Evolutionary conservation across 1,139 yeast species (phyloP).

Genomic region (Taphrina deformans): DNA sequence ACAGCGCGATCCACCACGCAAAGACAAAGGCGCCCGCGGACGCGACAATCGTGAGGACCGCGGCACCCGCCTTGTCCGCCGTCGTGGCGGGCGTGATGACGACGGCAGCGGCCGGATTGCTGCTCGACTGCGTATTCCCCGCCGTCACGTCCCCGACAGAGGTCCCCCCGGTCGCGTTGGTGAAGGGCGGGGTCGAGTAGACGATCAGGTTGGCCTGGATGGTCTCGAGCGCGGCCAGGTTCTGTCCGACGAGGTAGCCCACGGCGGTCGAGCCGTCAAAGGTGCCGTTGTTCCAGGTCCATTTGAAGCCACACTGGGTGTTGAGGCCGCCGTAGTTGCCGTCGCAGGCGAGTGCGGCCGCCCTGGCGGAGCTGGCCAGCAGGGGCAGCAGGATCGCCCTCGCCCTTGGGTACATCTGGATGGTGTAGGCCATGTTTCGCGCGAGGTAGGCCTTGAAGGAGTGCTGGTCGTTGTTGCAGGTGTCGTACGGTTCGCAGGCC

Average conservation of each 20-base stretch:
- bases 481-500: constrained; percentile 61
- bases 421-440: constrained; percentile 63
- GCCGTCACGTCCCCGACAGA: constrained; percentile 47
- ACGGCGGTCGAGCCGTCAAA: constrained; percentile 43
- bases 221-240: constrained; percentile 72
- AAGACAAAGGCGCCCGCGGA: constrained; percentile 16
- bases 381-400: constrained; percentile 51
- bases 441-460: constrained; percentile 74
- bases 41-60: constrained; percentile 22
- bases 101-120: constrained; percentile 6
- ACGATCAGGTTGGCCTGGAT: constrained; percentile 53
- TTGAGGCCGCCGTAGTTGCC: constrained; percentile 79
- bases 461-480: constrained; percentile 73
- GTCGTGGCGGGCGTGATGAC: constrained; percentile 29
- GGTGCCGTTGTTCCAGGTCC: constrained; percentile 56
- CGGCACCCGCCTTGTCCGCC: constrained; percentile 31
- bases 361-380: constrained; percentile 57
- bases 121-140: constrained; percentile 45
- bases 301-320: constrained; percentile 62
- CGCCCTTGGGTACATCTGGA: constrained; percentile 58
- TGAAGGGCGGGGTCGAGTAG: constrained; percentile 50
- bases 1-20: constrained; percentile 33
- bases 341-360: constrained; percentile 68
- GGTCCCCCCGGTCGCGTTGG: constrained; percentile 53
- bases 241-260: constrained; percentile 68